Evolutionary conservation across 2,329 filamentous ascomycete genomes (phyloP).

Genomic region (Stagonosporopsis cucurbitacearum): DNA sequence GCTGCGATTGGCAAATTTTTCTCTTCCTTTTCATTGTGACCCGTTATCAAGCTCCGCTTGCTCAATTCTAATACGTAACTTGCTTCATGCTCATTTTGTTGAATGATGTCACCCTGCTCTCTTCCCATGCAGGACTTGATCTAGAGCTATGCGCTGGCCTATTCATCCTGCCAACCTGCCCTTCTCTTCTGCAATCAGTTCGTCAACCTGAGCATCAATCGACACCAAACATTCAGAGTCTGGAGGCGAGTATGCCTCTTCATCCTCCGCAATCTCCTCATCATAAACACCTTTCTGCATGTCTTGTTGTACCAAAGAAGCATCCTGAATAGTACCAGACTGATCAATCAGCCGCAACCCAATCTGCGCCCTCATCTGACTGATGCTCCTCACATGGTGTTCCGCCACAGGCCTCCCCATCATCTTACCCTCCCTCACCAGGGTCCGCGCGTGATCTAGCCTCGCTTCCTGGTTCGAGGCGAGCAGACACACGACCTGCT

Average conservation of each 20-base stretch:
- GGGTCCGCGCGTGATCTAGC: background rate
- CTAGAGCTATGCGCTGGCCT: too few relatives aligned
- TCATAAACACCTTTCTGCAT: background rate
- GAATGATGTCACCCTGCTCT: too few relatives aligned
- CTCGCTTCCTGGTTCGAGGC: background rate
- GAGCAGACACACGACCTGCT: background rate
- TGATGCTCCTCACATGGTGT: background rate
- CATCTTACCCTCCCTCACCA: background rate
- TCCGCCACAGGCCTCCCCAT: background rate
- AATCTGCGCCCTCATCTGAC: background rate
- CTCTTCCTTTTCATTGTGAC: background rate
- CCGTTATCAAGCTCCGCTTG: background rate
- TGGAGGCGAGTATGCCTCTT: background rate
- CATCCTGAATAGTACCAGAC: background rate
- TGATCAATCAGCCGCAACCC: background rate
- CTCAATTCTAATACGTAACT: background rate
- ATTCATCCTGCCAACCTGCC: background rate
- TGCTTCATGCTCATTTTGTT: background rate
- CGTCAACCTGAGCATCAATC: conserved; percentile 2
- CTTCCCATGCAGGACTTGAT: too few relatives aligned
- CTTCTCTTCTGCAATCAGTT: conserved; percentile 5
- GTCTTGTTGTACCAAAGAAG: too few relatives aligned
- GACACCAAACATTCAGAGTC: background rate
- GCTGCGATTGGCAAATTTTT: background rate
- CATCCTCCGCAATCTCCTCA: background rate